Percentiles rank a stretch among this genome's conserved stretches.
These are phyloP conservation scores for Silene coronaria DNA, from an alignment of 179 eudicot species.

Conservation along the genomic window DNA sequence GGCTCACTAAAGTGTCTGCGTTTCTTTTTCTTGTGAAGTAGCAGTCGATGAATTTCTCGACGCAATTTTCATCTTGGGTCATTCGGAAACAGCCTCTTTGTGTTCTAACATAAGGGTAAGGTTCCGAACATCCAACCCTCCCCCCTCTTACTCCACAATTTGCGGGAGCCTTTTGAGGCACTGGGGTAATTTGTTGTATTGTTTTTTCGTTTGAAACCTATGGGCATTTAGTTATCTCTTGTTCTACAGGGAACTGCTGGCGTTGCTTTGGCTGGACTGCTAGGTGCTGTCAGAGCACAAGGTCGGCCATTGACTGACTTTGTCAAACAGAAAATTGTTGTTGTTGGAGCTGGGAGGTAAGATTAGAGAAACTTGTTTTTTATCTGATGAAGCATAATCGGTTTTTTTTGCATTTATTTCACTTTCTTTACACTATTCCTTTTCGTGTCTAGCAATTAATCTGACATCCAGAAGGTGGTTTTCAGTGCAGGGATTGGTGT, in stretches of 20 bases:
- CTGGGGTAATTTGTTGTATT: too few species aligned
- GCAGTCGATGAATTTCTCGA: too few species aligned
- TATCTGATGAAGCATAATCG: not conserved
- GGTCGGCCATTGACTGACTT: conserved; percentile 85
- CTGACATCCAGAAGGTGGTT: conserved; percentile 18
- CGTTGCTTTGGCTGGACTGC: conserved; percentile 94
- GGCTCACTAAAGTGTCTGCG: too few species aligned
- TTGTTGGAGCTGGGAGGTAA: conserved; percentile 99
- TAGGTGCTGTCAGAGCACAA: conserved; percentile 96
- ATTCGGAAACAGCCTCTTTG: too few species aligned
- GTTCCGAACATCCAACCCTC: too few species aligned
- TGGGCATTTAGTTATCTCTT: not conserved
- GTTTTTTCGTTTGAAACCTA: not conserved
- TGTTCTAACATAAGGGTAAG: too few species aligned
- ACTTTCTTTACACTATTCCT: not conserved
- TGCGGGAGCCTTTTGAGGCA: too few species aligned
- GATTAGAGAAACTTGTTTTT: not conserved
- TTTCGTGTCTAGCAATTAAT: not conserved
- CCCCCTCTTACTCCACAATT: too few species aligned
- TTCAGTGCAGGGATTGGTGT: conserved; percentile 99
- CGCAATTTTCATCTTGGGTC: too few species aligned
- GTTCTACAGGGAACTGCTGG: conserved; percentile 89
- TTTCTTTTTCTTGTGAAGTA: too few species aligned
- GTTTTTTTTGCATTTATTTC: not conserved
- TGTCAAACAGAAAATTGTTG: conserved; percentile 87